Evolutionary conservation across 2,329 filamentous ascomycete species (phyloP).

Genomic region (Phaeoacremonium minimum): DNA sequence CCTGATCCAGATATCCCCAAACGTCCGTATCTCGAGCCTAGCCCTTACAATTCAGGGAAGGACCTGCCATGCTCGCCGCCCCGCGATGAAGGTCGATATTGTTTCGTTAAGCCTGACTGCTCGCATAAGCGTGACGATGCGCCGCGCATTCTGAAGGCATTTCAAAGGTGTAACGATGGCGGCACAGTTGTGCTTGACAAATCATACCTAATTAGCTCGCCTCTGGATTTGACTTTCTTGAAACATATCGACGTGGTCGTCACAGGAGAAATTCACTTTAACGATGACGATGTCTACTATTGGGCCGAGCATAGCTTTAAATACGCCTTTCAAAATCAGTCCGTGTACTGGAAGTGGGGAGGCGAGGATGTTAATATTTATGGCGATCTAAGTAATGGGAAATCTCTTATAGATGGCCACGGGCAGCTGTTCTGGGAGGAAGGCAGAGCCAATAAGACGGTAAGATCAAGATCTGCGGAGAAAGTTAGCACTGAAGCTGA

Average conservation of each 20-base stretch:
- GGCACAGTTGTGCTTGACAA: conserved; percentile 53
- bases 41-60: too few relatives aligned
- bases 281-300: conserved; percentile 52
- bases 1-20: too few relatives aligned
- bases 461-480: too few relatives aligned
- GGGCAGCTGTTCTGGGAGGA: conserved; percentile 52
- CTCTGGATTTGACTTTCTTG: conserved; percentile 52
- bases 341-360: conserved; percentile 54
- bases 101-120: too few relatives aligned
- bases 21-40: too few relatives aligned
- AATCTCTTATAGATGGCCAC: conserved; percentile 51
- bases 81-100: too few relatives aligned
- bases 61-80: too few relatives aligned
- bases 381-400: conserved; percentile 37
- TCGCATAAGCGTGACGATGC: too few relatives aligned
- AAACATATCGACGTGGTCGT: conserved; percentile 51
- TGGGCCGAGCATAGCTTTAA: conserved; percentile 55
- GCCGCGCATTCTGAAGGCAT: conserved; percentile 45
- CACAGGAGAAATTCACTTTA: conserved; percentile 28
- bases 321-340: conserved; percentile 52
- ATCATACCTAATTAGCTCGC: conserved; percentile 51
- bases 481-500: too few relatives aligned
- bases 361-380: conserved; percentile 56
- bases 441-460: conserved; percentile 42
- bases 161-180: conserved; percentile 57